Conservation (phyloP, 2,329 filamentous ascomycete species). For the Drechslera avenae region DNA sequence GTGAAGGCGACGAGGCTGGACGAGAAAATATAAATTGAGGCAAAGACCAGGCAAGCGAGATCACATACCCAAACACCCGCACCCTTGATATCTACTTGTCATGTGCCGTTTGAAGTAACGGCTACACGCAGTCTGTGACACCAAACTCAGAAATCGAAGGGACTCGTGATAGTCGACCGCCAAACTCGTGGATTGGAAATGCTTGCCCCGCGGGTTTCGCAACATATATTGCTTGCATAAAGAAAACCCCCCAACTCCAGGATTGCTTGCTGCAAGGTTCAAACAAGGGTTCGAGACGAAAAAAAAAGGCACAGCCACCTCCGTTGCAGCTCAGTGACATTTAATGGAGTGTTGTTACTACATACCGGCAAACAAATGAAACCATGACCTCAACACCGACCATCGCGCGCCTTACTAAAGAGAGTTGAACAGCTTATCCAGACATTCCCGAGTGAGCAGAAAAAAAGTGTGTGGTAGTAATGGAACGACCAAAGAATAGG, state of each 20-base stretch:
- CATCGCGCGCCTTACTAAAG: constrained; percentile 32
- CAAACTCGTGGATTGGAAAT: neutral
- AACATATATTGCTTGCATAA: neutral
- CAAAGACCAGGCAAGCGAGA: neutral
- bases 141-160: constrained; percentile 2
- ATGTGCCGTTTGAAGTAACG: constrained; percentile 6
- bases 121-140: constrained; percentile 2
- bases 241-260: neutral
- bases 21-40: no score
- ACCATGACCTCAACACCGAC: constrained; percentile 32
- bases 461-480: constrained; percentile 13
- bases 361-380: constrained; percentile 30
- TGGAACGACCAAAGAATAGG: constrained; percentile 18
- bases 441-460: constrained; percentile 18
- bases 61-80: neutral
- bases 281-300: neutral
- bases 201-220: no score
- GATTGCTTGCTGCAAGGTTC: neutral
- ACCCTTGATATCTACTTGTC: neutral
- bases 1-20: neutral
- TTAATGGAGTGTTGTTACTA: constrained; percentile 27
- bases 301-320: neutral
- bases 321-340: constrained; percentile 10
- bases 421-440: constrained; percentile 28
- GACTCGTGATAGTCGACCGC: constrained; percentile 3